Evolutionary conservation across 192 early-diverging fungal genomes (phyloP), one percentile per base, ranked within the genome.

Genomic region (Spinellus fusiger): DNA sequence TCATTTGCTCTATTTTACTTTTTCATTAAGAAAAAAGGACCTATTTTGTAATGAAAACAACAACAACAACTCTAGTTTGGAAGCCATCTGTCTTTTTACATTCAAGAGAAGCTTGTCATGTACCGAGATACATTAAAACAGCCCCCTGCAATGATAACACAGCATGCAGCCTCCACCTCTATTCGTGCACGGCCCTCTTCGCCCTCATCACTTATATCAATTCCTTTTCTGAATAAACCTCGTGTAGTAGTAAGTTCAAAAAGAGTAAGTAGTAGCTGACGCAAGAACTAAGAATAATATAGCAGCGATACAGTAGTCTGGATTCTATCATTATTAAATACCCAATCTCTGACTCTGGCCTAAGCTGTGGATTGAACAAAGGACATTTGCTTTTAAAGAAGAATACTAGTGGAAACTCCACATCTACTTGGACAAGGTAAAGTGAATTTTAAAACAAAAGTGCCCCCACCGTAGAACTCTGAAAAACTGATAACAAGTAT

Each of bases 221-320:
- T 63, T 9, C 38, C 51, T 22, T 63, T 63, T 54, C 49, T 63
- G 22, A 63, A 63, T 31, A 63, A 63, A 22, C 61, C 61, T 22
- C 49, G 61, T 51, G 29, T 44, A 6, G 40, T 54, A 23, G 61
- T 63, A 63, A 63, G 28, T 22, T 51, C n/a, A n/a, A n/a, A n/a
- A n/a, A n/a, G n/a, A n/a, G n/a, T n/a, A n/a, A n/a, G n/a, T 6
- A 44, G 18, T 44, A 18, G 10, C 40, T 44, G 40, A 18, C 10
- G 18, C 18, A 18, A 44, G 13, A 44, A 44, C 40, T 44, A 44
- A 44, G 40, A 44, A 44, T 12, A 44, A 44, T 44, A 2, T 54
- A 62, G 61, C 61, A 62, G 29, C 49, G 61, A 25, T 62, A 62
- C 49, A 62, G 49, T 54, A 54, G 61, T 47, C 35, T 62, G 25